These are phyloP conservation scores for Amphicarpaea edgeworthii DNA, from an alignment of 306 rosid genomes.

Conservation along the genomic window DNA sequence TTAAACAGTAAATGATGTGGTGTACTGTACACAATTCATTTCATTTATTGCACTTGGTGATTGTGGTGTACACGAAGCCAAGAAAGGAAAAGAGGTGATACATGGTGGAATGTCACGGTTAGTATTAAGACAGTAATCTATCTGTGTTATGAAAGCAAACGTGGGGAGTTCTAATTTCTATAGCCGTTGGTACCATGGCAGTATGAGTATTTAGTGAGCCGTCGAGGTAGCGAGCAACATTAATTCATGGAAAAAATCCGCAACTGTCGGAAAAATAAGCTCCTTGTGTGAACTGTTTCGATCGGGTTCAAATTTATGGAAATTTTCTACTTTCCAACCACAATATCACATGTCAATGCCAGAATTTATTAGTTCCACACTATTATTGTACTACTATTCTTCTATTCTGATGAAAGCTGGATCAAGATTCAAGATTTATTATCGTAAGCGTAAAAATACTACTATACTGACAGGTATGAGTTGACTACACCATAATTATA, in stretches of 20 bases:
- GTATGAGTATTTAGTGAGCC: conserved; percentile 53
- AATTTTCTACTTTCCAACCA: conserved; percentile 27
- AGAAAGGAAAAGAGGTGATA: no score
- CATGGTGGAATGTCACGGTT: neutral
- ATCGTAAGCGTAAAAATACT: neutral
- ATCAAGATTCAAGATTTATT: no score
- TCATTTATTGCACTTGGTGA: neutral
- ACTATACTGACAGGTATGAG: neutral
- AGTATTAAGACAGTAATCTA: neutral
- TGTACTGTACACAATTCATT: neutral
- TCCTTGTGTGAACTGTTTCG: conserved; percentile 17
- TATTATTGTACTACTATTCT: neutral
- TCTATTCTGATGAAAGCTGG: no score
- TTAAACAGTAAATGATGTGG: neutral
- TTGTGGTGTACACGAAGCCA: neutral
- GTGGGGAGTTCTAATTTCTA: neutral
- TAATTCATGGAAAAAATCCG: conserved; percentile 38
- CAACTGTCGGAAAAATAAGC: neutral
- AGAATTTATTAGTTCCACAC: conserved; percentile 31
- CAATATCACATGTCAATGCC: conserved; percentile 41
- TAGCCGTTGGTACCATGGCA: neutral
- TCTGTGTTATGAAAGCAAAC: conserved; percentile 5
- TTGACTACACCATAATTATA: neutral
- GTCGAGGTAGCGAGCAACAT: conserved; percentile 51
- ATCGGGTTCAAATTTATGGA: neutral